Evolutionary conservation across 164 flowering plant species (phyloP), one percentile per base, ranked within the genome.

Genomic region (Dillenia suffruticosa): DNA sequence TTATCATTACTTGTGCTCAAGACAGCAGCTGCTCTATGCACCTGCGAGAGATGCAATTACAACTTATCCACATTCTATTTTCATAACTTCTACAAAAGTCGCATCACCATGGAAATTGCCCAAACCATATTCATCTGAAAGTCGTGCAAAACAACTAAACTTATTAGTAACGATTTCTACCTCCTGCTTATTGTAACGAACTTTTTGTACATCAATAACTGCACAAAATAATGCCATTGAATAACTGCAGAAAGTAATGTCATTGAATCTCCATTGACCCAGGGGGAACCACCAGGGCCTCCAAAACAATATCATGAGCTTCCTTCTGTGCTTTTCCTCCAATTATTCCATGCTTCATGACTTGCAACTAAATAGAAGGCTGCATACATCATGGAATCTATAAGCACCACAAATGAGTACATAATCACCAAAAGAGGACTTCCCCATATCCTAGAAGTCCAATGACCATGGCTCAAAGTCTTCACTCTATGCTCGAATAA

Each of bases 401-500:
- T 72, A 61, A 95, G 91, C 74, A 88, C 87, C 66, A 95, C 79
- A 58, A 95, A 90, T 12, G 97, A 89, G 68, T 92, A 84, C 97
- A 95, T 83, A 10, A 95, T 17, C 62, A 95, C 97, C 80, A 90
- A 68, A 52, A 95, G 82, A n/a, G 97, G 96, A 19, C 99, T 97
- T 76, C 92, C 97, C 97, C 97, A 95, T 17, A 92, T 61, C 74
- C 97, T 83, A 0, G 99, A 95, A 56, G 96, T 84, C 22, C 97
- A 97, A 75, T 95, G 98, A 68, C 99, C 99, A 74, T 95, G 90
- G 72, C 98, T 95, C 79, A 92, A 44, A 0, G 88, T 84, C 83
- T 88, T 92, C 62, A 92, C 99, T 66, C 99, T 79, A 73, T 95
- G 96, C 75, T 95, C 97, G 76, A 92, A 95, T 66, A 95, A 72